Base-by-base conservation (phyloP, 2,329 filamentous ascomycete species). In the Neonectria hederae region DNA sequence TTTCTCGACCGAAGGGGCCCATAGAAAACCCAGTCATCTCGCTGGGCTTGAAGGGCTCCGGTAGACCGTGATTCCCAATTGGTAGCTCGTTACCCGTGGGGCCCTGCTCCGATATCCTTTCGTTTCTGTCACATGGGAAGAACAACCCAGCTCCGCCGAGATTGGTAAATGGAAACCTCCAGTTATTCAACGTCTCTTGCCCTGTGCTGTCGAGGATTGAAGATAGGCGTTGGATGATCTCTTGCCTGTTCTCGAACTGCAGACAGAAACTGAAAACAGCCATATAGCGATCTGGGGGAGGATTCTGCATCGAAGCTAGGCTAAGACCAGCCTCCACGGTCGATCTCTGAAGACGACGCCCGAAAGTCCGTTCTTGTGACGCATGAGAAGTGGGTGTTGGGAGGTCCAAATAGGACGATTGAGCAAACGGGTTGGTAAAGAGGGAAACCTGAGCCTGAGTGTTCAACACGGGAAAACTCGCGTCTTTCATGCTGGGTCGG, bases 211-310 rank as follows among this genome's bases (percentile, higher is more conserved):
- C 73, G 14, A 86, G 71, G 4, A 75, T 71, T 11, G 68, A 66
- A 17, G 62, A 75, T 14, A 84, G 75, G 14, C 82, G 80, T 19
- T 75, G 66, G 28, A 84, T 65, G 58, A 89, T 87, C 40, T 76
- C 70, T 5, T 86, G 83, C 5, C 78, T 77, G 1, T 80, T 77
- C 71, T 89, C 84, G 65, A 90, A 89, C 26, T 89, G 83, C 19
- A 91, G 79, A n/a, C 88, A 89, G 61, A 93, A 90, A 38, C 88
- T 89, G 75, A 94, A 94, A 1, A 89, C 83, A 35, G 84, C 83
- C n/a, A 81, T 78, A 59, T 89, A 81, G 1, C 77, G 76, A 2
- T 80, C 75, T 2, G 83, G 82, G 0, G 85, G 82, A 52, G 86
- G 83, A 67, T 83, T 78, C 2, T 79, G 72, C 75, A 83, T 82